Conservation (phyloP, 805 yeast genomes). For the Jamesozyma spencerorum region DNA sequence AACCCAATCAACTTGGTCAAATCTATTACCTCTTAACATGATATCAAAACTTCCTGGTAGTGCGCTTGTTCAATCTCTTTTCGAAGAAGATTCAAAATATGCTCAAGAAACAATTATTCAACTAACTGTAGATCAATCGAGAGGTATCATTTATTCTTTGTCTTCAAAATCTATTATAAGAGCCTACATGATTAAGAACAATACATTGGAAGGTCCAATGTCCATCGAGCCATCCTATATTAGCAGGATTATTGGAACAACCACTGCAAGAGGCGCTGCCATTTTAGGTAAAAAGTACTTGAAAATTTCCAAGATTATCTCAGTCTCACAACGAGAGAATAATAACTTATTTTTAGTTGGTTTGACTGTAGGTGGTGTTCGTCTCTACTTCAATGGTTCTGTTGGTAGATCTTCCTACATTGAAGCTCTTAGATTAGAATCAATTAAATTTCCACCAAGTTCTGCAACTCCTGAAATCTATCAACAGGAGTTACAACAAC, state of each 20-base stretch:
- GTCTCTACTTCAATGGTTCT: slow-evolving; percentile 49
- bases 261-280: slow-evolving; percentile 43
- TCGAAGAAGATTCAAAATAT: slow-evolving; percentile 27
- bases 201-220: slow-evolving; percentile 35
- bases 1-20: slow-evolving; percentile 54
- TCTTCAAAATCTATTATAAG: slow-evolving; percentile 76
- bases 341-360: slow-evolving; percentile 66
- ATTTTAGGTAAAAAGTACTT: slow-evolving; percentile 46
- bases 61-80: slow-evolving; percentile 29
- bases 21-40: slow-evolving; percentile 38
- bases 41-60: slow-evolving; percentile 32
- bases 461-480: slow-evolving; percentile 25
- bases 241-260: slow-evolving; percentile 34
- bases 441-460: slow-evolving; percentile 60
- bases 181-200: slow-evolving; percentile 49
- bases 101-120: slow-evolving; percentile 53
- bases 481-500: slow-evolving; percentile 30
- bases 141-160: slow-evolving; percentile 70
- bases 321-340: slow-evolving; percentile 49
- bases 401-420: slow-evolving; percentile 25
- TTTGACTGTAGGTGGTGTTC: slow-evolving; percentile 72
- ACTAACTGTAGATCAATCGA: slow-evolving; percentile 63
- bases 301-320: slow-evolving; percentile 42
- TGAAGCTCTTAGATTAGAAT: slow-evolving; percentile 36
- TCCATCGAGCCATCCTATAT: slow-evolving; percentile 32